A percentile compares a stretch with the other conserved stretches of the same genome.
These are phyloP conservation scores for Endocarpon pusillum DNA, from an alignment of 495 filamentous ascomycete genomes.

Conservation along the genomic window DNA sequence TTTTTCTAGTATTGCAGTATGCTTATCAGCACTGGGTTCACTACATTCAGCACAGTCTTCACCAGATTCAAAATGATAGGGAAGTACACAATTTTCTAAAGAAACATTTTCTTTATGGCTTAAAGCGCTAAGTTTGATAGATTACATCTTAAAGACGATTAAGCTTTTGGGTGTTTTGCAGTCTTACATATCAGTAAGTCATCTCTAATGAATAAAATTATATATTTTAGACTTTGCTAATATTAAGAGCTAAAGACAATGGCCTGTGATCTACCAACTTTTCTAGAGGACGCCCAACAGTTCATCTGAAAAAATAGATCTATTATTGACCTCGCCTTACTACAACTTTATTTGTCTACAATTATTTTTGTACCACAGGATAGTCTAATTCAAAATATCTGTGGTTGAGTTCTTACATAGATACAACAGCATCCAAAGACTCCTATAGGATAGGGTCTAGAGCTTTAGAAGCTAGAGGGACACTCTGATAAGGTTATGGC, in stretches of 20 bases:
- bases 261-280: constrained; percentile 3
- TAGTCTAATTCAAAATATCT: constrained; percentile 11
- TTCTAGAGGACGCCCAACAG: constrained; percentile 19
- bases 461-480: constrained; percentile 7
- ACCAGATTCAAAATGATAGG: constrained; percentile 9
- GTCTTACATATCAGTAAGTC: constrained; percentile 7
- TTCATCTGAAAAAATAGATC: constrained; percentile 14
- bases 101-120: constrained; percentile 29
- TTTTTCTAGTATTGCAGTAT: constrained; percentile 21
- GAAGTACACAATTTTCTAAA: constrained; percentile 19
- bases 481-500: constrained; percentile 6
- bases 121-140: constrained; percentile 24
- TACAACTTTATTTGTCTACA: constrained; percentile 16
- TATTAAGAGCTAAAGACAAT: neutral
- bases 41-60: constrained; percentile 21
- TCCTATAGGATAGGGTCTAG: constrained; percentile 3
- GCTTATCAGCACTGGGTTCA: constrained; percentile 30
- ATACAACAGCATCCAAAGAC: constrained; percentile 3
- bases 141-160: constrained; percentile 13
- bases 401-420: neutral
- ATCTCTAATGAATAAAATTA: neutral
- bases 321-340: constrained; percentile 11
- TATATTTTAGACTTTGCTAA: neutral
- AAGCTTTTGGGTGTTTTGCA: constrained; percentile 10
- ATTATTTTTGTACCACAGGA: constrained; percentile 19